Percentiles rank a stretch among this genome's conserved stretches.
These are phyloP conservation scores for Arabidopsis thaliana DNA, from an alignment of 345 rosid genomes.

Conservation along the genomic window DNA sequence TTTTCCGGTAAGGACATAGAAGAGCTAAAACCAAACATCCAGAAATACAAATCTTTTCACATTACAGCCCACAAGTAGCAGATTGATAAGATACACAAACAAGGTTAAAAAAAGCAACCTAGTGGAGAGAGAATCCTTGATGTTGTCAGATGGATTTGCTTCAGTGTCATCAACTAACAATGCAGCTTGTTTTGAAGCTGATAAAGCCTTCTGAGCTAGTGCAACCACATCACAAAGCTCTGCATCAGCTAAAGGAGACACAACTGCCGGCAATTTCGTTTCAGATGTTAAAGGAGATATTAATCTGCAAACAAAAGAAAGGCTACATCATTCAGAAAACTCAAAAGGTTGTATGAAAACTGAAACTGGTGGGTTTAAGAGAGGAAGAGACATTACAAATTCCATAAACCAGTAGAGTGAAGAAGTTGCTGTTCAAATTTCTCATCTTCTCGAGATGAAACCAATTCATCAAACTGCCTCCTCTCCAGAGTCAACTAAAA, in stretches of 20 bases:
- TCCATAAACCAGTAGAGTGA: constrained; percentile 58
- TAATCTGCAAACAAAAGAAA: constrained; percentile 47
- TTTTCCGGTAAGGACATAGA: constrained; percentile 48
- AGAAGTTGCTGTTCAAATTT: constrained; percentile 52
- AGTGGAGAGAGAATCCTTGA: constrained; percentile 51
- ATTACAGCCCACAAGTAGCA: constrained; percentile 8
- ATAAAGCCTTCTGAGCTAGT: constrained; percentile 75
- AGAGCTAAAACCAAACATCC: constrained; percentile 46
- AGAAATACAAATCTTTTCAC: constrained; percentile 32
- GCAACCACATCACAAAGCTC: constrained; percentile 54
- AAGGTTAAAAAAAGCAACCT: constrained; percentile 52
- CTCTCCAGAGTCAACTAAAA: constrained; percentile 51
- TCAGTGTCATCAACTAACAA: constrained; percentile 51
- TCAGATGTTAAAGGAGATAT: constrained; percentile 48
- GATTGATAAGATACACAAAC: constrained; percentile 16
- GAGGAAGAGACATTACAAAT: constrained; percentile 56
- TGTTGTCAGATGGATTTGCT: constrained; percentile 37
- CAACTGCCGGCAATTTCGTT: constrained; percentile 41
- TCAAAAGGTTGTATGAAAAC: not conserved
- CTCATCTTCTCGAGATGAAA: constrained; percentile 48
- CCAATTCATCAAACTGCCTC: constrained; percentile 49
- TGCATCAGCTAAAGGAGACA: constrained; percentile 34
- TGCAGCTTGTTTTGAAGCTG: constrained; percentile 74
- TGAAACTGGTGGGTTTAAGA: not conserved
- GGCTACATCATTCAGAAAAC: constrained; percentile 18